A percentile compares a stretch with the other conserved stretches of the same genome.
These are phyloP conservation scores for Tieghemostelium lacteum DNA, from an alignment of 78 protist species.

Conservation along the genomic window DNA sequence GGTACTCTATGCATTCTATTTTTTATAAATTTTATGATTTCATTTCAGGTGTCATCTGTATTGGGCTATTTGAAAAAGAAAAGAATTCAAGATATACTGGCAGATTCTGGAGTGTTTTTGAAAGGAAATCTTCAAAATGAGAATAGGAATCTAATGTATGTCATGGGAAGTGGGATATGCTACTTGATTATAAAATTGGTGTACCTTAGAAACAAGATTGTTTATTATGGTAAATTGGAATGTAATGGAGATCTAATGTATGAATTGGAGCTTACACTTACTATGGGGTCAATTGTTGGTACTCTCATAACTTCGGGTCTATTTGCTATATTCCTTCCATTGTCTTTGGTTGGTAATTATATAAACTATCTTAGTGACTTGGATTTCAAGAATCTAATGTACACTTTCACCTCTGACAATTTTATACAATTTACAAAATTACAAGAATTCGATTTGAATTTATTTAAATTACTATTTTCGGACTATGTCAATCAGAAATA, in stretches of 20 bases:
- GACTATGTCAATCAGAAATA: background rate
- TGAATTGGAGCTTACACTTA: background rate
- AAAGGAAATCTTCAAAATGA: slow-evolving; percentile 2
- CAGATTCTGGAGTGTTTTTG: background rate
- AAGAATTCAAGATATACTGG: slow-evolving; percentile 15
- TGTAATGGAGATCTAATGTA: background rate
- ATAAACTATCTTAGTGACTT: background rate
- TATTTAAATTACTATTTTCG: background rate
- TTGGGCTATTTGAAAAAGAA: slow-evolving; percentile 11
- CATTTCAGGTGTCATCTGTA: too few relatives aligned
- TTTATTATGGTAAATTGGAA: background rate
- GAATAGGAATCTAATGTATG: background rate
- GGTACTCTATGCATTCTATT: too few relatives aligned
- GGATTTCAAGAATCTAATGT: slow-evolving; percentile 15
- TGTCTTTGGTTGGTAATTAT: slow-evolving; percentile 19
- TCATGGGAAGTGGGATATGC: background rate
- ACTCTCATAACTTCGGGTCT: background rate
- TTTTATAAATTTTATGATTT: too few relatives aligned
- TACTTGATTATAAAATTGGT: background rate
- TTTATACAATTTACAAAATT: slow-evolving; percentile 10
- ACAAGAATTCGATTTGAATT: background rate
- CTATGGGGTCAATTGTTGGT: background rate
- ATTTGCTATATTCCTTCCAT: background rate
- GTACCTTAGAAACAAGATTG: background rate
- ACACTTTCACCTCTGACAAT: background rate